Percentiles rank a stretch among this genome's conserved stretches.
These are phyloP conservation scores for Leccinum disarticulatum DNA, from an alignment of 768 basidiomycete genomes.

Conservation along the genomic window DNA sequence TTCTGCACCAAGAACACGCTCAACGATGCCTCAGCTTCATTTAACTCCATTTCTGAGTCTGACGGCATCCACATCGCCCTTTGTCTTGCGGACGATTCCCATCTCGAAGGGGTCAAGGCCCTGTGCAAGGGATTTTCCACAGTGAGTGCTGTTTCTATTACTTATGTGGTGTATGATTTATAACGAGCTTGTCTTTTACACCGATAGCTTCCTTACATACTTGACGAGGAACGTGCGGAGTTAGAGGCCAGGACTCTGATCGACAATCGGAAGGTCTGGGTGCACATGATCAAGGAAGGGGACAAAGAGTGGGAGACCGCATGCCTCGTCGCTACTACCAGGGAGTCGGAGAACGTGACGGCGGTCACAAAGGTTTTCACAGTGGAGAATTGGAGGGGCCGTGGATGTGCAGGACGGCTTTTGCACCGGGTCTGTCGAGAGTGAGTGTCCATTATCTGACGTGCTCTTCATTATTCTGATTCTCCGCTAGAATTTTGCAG, in stretches of 20 bases:
- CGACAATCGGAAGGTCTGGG: conserved; percentile 51
- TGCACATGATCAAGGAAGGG: conserved; percentile 45
- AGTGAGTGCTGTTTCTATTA: conserved; percentile 37
- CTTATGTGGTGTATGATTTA: neutral
- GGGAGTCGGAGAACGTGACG: conserved; percentile 54
- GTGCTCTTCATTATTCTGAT: conserved; percentile 6
- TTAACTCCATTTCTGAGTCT: conserved; percentile 2
- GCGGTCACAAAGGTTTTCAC: conserved; percentile 77
- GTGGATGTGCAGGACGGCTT: conserved; percentile 61
- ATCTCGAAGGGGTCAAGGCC: conserved; percentile 38
- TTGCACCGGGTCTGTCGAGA: conserved; percentile 55
- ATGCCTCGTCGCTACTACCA: conserved; percentile 66
- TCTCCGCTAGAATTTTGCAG: conserved; percentile 31
- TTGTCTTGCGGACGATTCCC: conserved; percentile 33
- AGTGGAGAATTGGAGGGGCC: conserved; percentile 46
- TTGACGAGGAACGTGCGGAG: conserved; percentile 42
- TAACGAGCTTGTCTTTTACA: neutral
- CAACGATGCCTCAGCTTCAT: conserved; percentile 7
- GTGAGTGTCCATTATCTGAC: conserved; percentile 35
- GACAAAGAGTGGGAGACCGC: conserved; percentile 43
- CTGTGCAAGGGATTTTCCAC: conserved; percentile 61
- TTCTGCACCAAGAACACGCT: conserved; percentile 52
- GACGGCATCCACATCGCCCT: conserved; percentile 27
- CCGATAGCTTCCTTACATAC: conserved; percentile 53
- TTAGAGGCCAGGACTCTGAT: conserved; percentile 55